phyloP scores from a whole-genome alignment of 129 eudicot genomes.

The Tagetes patula region DNA sequence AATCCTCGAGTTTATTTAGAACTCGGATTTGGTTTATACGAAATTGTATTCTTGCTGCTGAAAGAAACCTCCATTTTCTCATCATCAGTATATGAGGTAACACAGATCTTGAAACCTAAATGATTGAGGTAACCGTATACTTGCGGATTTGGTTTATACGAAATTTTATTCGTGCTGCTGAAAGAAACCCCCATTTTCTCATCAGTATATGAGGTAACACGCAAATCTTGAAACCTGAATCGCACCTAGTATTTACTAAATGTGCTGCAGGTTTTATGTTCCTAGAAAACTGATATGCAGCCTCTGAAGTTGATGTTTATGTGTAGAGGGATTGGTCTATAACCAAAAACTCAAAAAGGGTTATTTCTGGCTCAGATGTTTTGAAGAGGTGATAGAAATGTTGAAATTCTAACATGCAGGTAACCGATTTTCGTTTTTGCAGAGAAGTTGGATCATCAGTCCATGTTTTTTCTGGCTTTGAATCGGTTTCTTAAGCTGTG shows the following conservation, averaged over 20 bases:
- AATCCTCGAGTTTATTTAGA: slow-evolving; percentile 36
- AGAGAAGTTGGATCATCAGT: background rate
- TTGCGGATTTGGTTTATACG: slow-evolving; percentile 13
- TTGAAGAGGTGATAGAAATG: background rate
- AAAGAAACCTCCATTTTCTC: slow-evolving; percentile 44
- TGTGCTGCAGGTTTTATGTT: slow-evolving; percentile 7
- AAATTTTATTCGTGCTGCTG: background rate
- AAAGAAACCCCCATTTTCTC: too few species aligned
- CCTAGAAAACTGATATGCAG: background rate
- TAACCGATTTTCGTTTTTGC: background rate
- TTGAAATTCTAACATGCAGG: background rate
- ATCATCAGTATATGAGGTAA: slow-evolving; percentile 29
- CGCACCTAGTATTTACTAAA: background rate
- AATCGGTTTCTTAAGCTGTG: background rate
- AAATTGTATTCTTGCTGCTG: slow-evolving; percentile 56
- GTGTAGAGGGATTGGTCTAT: background rate
- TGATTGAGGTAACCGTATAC: slow-evolving; percentile 29
- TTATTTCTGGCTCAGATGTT: background rate
- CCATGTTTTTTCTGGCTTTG: background rate
- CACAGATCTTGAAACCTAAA: slow-evolving; percentile 22
- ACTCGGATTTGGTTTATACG: slow-evolving; percentile 38
- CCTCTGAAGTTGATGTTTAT: slow-evolving; percentile 3
- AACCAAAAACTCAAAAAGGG: slow-evolving; percentile 6
- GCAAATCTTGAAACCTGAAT: too few species aligned
- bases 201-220: too few species aligned